Conservation (phyloP, 805 yeast genomes). For the Starmerella geochares region DNA sequence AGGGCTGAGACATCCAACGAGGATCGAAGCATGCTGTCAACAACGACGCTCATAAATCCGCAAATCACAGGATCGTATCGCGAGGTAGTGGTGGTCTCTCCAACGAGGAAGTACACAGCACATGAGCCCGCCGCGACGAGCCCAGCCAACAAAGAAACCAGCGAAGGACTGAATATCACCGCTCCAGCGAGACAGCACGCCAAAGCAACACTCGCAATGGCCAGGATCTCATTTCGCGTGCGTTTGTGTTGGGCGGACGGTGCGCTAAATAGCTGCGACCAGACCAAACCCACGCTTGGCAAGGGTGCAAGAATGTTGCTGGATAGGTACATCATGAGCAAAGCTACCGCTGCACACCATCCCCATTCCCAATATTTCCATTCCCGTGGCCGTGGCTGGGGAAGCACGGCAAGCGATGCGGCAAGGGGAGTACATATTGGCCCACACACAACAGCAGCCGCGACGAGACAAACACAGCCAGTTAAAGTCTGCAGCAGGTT, state of each 20-base stretch:
- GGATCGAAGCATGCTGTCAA: conserved; percentile 12
- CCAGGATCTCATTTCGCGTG: neutral
- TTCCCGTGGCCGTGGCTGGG: neutral
- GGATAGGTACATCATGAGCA: neutral
- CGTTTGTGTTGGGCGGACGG: neutral
- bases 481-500: neutral
- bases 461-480: conserved; percentile 8
- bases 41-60: conserved; percentile 8
- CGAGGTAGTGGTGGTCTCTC: conserved; percentile 11
- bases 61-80: conserved; percentile 7
- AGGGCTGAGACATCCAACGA: neutral
- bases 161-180: neutral
- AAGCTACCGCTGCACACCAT: neutral
- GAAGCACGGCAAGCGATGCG: conserved; percentile 18
- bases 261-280: conserved; percentile 9
- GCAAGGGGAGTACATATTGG: conserved; percentile 12
- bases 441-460: conserved; percentile 12
- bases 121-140: conserved; percentile 11
- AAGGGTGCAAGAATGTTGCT: neutral
- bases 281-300: conserved; percentile 1
- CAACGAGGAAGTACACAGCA: conserved; percentile 13
- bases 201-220: neutral
- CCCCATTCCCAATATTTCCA: conserved; percentile 6
- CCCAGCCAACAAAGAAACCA: neutral
- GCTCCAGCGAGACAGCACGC: neutral